These are phyloP conservation scores for Myotisia sp. DNA, from an alignment of 2,329 filamentous ascomycete genomes.

Conservation along the genomic window DNA sequence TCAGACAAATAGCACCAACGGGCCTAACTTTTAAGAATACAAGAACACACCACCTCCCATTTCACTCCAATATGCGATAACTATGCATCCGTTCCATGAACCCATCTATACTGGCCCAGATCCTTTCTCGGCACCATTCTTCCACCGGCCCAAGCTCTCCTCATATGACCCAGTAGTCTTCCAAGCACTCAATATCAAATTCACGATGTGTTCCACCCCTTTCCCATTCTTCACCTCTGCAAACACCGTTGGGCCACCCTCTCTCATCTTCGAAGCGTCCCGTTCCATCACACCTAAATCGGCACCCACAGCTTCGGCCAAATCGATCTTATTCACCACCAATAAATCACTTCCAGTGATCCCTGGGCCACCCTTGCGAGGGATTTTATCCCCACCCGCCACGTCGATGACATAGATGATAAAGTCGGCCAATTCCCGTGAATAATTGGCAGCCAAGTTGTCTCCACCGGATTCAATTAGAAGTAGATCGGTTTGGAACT, in stretches of 20 bases:
- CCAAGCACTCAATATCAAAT: constrained; percentile 83
- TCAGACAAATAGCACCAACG: no score
- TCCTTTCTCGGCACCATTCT: constrained; percentile 24
- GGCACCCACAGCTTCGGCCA: constrained; percentile 79
- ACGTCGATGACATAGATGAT: constrained; percentile 99
- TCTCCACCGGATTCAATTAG: constrained; percentile 94
- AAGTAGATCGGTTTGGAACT: constrained; percentile 68
- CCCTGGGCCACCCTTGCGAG: constrained; percentile 85
- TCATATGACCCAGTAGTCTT: constrained; percentile 64
- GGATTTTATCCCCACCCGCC: constrained; percentile 89
- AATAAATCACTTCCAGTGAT: constrained; percentile 93
- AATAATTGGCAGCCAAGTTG: constrained; percentile 95
- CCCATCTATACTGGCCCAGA: constrained; percentile 21
- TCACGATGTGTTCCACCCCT: constrained; percentile 72
- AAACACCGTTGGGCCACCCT: constrained; percentile 89
- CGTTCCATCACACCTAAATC: constrained; percentile 89
- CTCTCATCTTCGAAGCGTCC: constrained; percentile 84
- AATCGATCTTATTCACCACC: constrained; percentile 92
- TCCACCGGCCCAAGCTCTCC: constrained; percentile 31
- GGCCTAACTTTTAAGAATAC: no score
- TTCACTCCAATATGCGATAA: neutral
- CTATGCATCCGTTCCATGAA: neutral
- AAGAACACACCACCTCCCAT: no score
- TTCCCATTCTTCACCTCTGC: constrained; percentile 91
- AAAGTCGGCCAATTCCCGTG: constrained; percentile 83